Evolutionary conservation across 345 rosid genomes (phyloP), one percentile per base, ranked within the genome.

Genomic region (Microcos paniculata): DNA sequence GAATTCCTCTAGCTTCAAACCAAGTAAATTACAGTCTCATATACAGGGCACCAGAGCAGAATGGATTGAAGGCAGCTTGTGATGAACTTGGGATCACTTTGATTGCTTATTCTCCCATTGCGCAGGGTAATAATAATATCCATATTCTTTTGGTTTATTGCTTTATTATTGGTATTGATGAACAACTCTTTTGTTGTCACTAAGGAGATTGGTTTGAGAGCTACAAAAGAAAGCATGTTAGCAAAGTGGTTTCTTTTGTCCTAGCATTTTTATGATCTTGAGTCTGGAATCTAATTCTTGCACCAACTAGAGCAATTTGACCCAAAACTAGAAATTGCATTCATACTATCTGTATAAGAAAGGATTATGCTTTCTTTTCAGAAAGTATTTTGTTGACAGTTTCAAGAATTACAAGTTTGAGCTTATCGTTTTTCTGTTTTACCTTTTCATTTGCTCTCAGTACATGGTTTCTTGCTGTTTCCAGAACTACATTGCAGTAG

Each of bases 11-110:
- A 24, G 97, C 99, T 75, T 91, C 98, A 26, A 95, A 93, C 89
- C 99, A 95, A 86, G 99, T 95, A 71, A 93, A 95, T 78, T 95
- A 95, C 83, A 95, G 98, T 83, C 96, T 96, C 74, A 90, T 96
- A 74, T 91, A 93, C 80, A 89, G 98, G 75, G 73, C 78, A 53
- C 97, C 98, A 0, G 98, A 96, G 87, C 88, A 90, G 81, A 91
- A 85, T 68, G 98, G 98, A 21, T 94, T 96, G 21, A 96, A 93
- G 84, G 91, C 92, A 71, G 81, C 98, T 33, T 93, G 99, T 65
- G 96, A 96, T 71, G 99, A 93, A 82, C 92, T 93, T 1, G 99
- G 99, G 66, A 77, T 96, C 83, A 88, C 98, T 64, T 76, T 96
- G 84, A 96, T 96, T 76, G 99, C 99, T 16, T 96, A 93, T 84